These are phyloP conservation scores for Zizania palustris DNA, from an alignment of 202 grass and related monocot genomes.

Conservation along the genomic window DNA sequence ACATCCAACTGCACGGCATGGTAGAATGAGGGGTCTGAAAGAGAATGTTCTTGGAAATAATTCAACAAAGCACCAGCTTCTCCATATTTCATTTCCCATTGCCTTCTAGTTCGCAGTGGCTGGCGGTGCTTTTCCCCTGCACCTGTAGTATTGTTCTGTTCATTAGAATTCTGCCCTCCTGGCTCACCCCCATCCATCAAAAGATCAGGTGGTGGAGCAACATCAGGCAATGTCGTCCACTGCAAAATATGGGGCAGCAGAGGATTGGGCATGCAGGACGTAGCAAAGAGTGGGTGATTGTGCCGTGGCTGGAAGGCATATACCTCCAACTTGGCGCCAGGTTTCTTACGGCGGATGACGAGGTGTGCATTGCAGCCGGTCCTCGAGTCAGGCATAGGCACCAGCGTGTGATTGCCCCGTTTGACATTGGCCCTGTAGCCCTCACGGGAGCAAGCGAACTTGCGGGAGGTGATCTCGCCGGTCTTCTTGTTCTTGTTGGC, in stretches of 20 bases:
- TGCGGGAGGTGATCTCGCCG: constrained; percentile 63
- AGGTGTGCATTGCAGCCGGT: constrained; percentile 71
- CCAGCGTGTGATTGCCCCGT: constrained; percentile 29
- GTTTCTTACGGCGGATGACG: constrained; percentile 54
- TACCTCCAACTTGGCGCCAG: constrained; percentile 48
- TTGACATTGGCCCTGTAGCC: constrained; percentile 43
- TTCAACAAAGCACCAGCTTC: constrained; percentile 57
- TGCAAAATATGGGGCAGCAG: constrained; percentile 30
- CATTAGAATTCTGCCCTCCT: constrained; percentile 11
- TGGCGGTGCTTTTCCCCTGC: neutral
- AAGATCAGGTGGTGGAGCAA: constrained; percentile 6
- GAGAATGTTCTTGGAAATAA: constrained; percentile 53
- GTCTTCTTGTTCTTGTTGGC: constrained; percentile 65
- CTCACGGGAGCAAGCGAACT: constrained; percentile 62
- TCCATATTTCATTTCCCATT: constrained; percentile 57
- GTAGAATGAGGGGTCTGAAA: constrained; percentile 54
- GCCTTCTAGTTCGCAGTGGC: constrained; percentile 46
- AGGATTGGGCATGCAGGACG: constrained; percentile 40
- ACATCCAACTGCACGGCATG: constrained; percentile 68
- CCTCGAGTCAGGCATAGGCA: constrained; percentile 47
- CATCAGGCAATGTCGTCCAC: neutral
- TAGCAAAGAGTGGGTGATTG: constrained; percentile 56
- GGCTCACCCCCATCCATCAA: constrained; percentile 17
- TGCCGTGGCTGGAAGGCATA: constrained; percentile 58
- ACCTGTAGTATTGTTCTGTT: neutral